A percentile compares a stretch with the other conserved stretches of the same genome.
These are phyloP conservation scores for Mesembryanthemum crystallinum DNA, from an alignment of 148 eudicot species.

Conservation along the genomic window DNA sequence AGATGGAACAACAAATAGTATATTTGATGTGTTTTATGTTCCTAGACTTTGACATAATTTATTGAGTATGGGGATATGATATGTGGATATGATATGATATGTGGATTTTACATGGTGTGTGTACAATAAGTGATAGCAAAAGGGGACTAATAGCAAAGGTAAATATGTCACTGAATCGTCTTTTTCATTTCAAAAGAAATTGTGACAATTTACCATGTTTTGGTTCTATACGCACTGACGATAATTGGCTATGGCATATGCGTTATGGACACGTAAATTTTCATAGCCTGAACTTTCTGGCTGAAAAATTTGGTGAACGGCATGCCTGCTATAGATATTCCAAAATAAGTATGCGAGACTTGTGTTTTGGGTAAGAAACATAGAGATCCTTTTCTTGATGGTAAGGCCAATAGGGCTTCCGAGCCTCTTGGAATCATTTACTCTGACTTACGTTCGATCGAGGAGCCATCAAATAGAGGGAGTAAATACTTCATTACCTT, in stretches of 20 bases:
- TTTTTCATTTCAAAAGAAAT: too few species aligned
- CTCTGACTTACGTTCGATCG: neutral
- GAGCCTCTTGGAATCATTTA: neutral
- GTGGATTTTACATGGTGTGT: too few species aligned
- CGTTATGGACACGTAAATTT: neutral
- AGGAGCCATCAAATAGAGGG: neutral
- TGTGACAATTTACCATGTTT: too few species aligned
- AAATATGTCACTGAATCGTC: too few species aligned
- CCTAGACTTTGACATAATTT: too few species aligned
- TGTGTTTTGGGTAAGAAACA: conserved; percentile 8
- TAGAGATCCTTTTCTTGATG: conserved; percentile 10
- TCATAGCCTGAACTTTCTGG: neutral
- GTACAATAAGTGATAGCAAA: too few species aligned
- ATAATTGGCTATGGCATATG: conserved; percentile 13
- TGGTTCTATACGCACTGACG: too few species aligned
- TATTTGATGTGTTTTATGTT: too few species aligned
- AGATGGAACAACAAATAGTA: too few species aligned
- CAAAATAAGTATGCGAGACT: neutral
- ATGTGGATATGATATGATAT: too few species aligned
- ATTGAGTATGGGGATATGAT: too few species aligned
- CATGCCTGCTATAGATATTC: neutral
- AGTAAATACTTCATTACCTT: neutral
- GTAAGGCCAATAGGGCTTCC: neutral
- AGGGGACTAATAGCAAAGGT: too few species aligned
- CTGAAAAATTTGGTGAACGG: neutral